Evolutionary conservation across 2,329 filamentous ascomycete species (phyloP).

Genomic region (Fusarium odoratissimum): DNA sequence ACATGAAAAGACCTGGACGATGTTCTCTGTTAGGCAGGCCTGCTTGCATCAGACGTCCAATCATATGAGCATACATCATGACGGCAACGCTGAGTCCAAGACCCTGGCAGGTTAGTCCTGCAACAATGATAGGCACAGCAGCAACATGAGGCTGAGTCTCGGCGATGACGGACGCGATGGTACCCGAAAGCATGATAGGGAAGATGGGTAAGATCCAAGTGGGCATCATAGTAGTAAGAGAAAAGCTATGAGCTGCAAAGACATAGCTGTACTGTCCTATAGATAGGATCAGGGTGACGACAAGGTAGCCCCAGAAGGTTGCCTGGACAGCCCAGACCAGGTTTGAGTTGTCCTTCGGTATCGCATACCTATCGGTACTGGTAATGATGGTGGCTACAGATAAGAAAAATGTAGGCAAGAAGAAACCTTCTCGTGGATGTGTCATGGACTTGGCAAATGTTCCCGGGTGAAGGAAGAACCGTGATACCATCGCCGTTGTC

Average conservation of each 20-base stretch:
- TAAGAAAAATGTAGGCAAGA: conserved; percentile 78
- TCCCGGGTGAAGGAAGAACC: conserved; percentile 70
- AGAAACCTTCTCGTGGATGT: conserved; percentile 75
- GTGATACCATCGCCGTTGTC: conserved; percentile 62
- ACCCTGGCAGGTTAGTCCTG: conserved; percentile 75
- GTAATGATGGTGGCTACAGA: conserved; percentile 75
- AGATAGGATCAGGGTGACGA: conserved; percentile 67
- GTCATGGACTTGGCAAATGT: conserved; percentile 66
- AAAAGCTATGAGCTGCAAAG: conserved; percentile 69
- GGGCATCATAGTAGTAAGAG: conserved; percentile 75
- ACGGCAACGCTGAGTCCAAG: conserved; percentile 74
- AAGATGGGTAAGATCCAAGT: conserved; percentile 82
- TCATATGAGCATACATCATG: conserved; percentile 78
- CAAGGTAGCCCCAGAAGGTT: conserved; percentile 77
- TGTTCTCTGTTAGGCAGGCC: conserved; percentile 70
- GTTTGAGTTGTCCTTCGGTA: conserved; percentile 64
- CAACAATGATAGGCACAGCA: conserved; percentile 72
- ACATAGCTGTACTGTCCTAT: conserved; percentile 75
- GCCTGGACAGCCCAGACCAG: conserved; percentile 70
- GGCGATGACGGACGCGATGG: conserved; percentile 74
- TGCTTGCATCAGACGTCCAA: conserved; percentile 74
- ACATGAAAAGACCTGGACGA: conserved; percentile 78
- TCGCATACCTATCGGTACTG: conserved; percentile 72
- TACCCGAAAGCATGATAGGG: conserved; percentile 78
- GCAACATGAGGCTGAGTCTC: conserved; percentile 66